Percentiles rank a stretch among this genome's conserved stretches.
These are phyloP conservation scores for Pichia eremophila DNA, from an alignment of 805 yeast genomes.

Conservation along the genomic window DNA sequence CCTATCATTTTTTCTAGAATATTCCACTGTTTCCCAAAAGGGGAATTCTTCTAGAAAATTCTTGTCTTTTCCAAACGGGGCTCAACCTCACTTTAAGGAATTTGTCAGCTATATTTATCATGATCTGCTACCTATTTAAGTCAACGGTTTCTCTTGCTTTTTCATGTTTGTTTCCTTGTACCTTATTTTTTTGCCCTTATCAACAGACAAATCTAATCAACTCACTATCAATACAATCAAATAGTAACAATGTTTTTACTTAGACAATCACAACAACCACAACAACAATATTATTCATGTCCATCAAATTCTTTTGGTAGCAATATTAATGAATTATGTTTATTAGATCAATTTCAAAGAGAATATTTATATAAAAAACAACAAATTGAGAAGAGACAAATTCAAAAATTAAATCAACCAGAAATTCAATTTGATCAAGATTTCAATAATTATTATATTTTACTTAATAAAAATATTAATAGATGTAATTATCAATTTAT, in stretches of 20 bases:
- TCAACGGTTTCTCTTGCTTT: no score
- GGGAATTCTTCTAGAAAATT: not conserved
- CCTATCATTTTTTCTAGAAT: no score
- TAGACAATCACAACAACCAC: slow-evolving; percentile 10
- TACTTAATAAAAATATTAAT: slow-evolving; percentile 12
- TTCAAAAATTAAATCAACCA: slow-evolving; percentile 7
- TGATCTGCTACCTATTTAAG: no score
- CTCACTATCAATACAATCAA: not conserved
- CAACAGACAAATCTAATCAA: no score
- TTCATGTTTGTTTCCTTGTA: no score
- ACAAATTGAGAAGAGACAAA: slow-evolving; percentile 5
- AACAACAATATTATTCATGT: not conserved
- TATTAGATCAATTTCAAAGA: slow-evolving; percentile 4
- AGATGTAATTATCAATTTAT: slow-evolving; percentile 2
- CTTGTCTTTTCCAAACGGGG: not conserved
- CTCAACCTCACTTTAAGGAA: no score
- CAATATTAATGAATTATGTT: slow-evolving; percentile 1
- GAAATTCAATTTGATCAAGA: slow-evolving; percentile 13
- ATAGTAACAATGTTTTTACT: slow-evolving; percentile 13
- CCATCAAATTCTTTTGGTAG: not conserved
- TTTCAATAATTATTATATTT: slow-evolving; percentile 15
- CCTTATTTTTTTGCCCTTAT: no score
- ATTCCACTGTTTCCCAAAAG: not conserved
- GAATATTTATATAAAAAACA: slow-evolving; percentile 5
- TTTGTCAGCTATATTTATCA: no score